phyloP scores from a whole-genome alignment of 2,329 filamentous ascomycete genomes.

The Nemania sp. region DNA sequence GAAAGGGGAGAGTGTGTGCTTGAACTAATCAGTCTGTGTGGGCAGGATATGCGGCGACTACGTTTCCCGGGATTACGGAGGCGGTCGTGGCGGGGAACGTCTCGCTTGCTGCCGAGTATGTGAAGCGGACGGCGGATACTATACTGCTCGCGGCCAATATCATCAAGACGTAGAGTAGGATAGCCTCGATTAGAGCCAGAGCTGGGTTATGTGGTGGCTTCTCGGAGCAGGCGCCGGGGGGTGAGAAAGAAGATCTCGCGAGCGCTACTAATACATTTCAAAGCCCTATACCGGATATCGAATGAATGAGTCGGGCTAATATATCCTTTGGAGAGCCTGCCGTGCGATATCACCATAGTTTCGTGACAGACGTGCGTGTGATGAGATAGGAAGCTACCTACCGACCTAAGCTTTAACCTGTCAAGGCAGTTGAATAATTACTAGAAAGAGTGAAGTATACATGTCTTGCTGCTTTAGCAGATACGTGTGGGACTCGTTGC shows the following conservation, averaged over 20 bases:
- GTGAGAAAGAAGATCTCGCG: background rate
- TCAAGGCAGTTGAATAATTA: too few relatives aligned
- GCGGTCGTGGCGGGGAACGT: slow-evolving; percentile 33
- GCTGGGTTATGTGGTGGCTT: background rate
- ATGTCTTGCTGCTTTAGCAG: background rate
- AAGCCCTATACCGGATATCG: background rate
- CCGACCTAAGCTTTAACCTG: background rate
- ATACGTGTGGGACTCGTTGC: background rate
- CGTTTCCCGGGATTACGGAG: slow-evolving; percentile 41
- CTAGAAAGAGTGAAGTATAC: background rate
- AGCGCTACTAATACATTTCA: background rate
- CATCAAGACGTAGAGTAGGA: slow-evolving; percentile 26
- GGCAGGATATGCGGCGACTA: slow-evolving; percentile 40
- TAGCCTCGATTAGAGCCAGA: too few relatives aligned
- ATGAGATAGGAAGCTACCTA: background rate
- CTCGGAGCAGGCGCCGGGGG: background rate
- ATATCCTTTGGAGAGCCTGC: background rate
- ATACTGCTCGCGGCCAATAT: slow-evolving; percentile 36
- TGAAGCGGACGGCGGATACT: slow-evolving; percentile 37
- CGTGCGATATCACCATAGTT: background rate
- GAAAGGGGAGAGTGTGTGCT: background rate
- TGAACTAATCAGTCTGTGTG: background rate
- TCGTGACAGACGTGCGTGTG: background rate
- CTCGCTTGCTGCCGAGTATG: slow-evolving; percentile 37
- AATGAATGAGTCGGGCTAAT: background rate